Evolutionary conservation across 2,329 filamentous ascomycete genomes (phyloP).

Genomic region (Epichloe aotearoae): DNA sequence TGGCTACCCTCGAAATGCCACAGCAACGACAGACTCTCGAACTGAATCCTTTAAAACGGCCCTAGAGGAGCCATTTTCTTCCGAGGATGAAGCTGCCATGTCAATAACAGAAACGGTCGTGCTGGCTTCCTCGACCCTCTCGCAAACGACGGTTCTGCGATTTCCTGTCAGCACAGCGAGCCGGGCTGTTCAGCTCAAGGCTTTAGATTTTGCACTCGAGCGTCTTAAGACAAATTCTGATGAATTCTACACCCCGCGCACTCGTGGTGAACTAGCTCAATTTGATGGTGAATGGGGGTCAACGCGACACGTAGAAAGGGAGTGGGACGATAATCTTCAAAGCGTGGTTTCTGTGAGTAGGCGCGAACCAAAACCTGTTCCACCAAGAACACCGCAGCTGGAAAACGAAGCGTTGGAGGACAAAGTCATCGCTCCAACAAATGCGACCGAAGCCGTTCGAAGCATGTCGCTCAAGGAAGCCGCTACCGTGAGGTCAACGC

Average conservation of each 20-base stretch:
- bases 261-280: constrained; percentile 35
- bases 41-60: constrained; percentile 63
- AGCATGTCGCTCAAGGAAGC: constrained; percentile 33
- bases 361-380: constrained; percentile 15
- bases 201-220: constrained; percentile 29
- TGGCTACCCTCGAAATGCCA: constrained; percentile 36
- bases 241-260: constrained; percentile 27
- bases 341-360: constrained; percentile 42
- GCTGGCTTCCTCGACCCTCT: constrained; percentile 26
- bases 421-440: constrained; percentile 33
- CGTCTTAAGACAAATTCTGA: constrained; percentile 27
- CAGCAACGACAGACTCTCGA: constrained; percentile 45
- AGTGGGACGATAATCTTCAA: constrained; percentile 41
- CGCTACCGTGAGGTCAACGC: constrained; percentile 22
- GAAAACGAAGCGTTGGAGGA: constrained; percentile 30
- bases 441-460: constrained; percentile 36
- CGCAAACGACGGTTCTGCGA: constrained; percentile 31
- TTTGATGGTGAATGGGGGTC: constrained; percentile 49
- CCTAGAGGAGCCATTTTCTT: constrained; percentile 48
- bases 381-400: background rate
- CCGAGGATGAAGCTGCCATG: constrained; percentile 42
- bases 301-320: constrained; percentile 33
- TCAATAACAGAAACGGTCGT: constrained; percentile 27
- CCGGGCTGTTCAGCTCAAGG: constrained; percentile 15
- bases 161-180: constrained; percentile 14